Conservation (phyloP, 106 monocot species). For the Allium sativum region DNA sequence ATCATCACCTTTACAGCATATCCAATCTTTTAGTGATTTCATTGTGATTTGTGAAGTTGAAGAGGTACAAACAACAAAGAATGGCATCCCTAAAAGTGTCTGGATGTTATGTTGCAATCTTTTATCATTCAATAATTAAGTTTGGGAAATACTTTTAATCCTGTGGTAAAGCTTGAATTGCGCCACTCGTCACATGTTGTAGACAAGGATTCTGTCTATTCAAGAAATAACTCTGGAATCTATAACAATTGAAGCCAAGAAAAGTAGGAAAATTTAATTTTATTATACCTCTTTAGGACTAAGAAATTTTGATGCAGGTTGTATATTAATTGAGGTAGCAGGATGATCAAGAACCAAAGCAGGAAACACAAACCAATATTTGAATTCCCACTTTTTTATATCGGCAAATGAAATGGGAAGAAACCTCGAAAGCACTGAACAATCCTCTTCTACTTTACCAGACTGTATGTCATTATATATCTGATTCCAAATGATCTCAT, state of each 20-base stretch:
- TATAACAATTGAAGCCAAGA: not conserved
- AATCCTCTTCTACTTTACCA: constrained; percentile 73
- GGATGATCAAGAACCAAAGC: constrained; percentile 80
- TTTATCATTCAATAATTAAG: too few relatives aligned
- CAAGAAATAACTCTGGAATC: constrained; percentile 7
- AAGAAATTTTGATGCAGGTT: constrained; percentile 48
- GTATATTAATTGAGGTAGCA: constrained; percentile 41
- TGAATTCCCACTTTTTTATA: constrained; percentile 81
- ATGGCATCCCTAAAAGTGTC: constrained; percentile 49
- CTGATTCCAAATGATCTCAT: constrained; percentile 18
- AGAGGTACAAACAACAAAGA: constrained; percentile 68
- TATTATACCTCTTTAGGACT: constrained; percentile 53
- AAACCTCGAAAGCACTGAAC: constrained; percentile 63
- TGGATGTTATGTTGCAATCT: too few relatives aligned
- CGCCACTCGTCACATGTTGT: constrained; percentile 75
- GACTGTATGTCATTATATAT: constrained; percentile 66
- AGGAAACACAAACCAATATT: constrained; percentile 91
- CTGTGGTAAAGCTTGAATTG: constrained; percentile 56
- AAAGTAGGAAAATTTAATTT: not conserved
- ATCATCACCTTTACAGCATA: constrained; percentile 31
- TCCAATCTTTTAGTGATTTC: constrained; percentile 76
- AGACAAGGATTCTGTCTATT: constrained; percentile 49
- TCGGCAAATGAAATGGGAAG: constrained; percentile 88
- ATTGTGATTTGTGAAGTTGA: constrained; percentile 47
- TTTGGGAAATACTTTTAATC: constrained; percentile 15